Evolutionary conservation across 192 early-diverging fungal species (phyloP).

Genomic region (Thoreauomyces humboldtii): DNA sequence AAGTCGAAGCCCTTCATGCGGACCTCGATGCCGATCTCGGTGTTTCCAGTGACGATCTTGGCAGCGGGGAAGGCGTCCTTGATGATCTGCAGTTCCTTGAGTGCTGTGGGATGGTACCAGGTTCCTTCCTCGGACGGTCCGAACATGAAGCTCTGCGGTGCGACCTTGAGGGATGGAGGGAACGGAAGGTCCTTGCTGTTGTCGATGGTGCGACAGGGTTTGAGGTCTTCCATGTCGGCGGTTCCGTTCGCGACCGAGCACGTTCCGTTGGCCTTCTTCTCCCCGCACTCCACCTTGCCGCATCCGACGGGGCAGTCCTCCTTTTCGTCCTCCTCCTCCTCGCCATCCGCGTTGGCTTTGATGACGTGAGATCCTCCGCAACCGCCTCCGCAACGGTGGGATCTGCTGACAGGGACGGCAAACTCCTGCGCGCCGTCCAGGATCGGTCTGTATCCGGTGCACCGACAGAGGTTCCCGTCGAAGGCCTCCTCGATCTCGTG

Average conservation of each 20-base stretch:
- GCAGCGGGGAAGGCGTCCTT: slow-evolving; percentile 54
- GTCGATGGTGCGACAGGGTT: slow-evolving; percentile 1
- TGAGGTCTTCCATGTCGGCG: slow-evolving; percentile 39
- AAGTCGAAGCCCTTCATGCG: slow-evolving; percentile 71
- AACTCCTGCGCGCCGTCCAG: slow-evolving; percentile 76
- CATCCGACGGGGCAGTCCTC: slow-evolving; percentile 24
- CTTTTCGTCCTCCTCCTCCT: neutral
- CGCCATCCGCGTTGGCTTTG: neutral
- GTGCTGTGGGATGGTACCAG: slow-evolving; percentile 51
- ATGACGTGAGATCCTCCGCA: neutral
- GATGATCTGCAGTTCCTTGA: slow-evolving; percentile 27
- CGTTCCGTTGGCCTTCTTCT: slow-evolving; percentile 25
- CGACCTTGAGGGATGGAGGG: slow-evolving; percentile 25
- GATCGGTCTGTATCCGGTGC: slow-evolving; percentile 87
- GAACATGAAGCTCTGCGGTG: slow-evolving; percentile 45
- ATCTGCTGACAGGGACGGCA: neutral
- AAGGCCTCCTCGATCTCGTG: slow-evolving; percentile 80
- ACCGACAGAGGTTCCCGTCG: slow-evolving; percentile 87
- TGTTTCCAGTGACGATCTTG: slow-evolving; percentile 82
- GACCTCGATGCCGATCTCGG: slow-evolving; percentile 77
- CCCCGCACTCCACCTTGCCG: slow-evolving; percentile 10
- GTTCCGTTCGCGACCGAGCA: slow-evolving; percentile 18
- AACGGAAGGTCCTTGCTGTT: slow-evolving; percentile 21
- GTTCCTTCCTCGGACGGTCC: slow-evolving; percentile 36
- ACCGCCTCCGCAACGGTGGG: neutral